Evolutionary conservation across 139 green algal genomes (phyloP).

Genomic region (Volvox africanus): DNA sequence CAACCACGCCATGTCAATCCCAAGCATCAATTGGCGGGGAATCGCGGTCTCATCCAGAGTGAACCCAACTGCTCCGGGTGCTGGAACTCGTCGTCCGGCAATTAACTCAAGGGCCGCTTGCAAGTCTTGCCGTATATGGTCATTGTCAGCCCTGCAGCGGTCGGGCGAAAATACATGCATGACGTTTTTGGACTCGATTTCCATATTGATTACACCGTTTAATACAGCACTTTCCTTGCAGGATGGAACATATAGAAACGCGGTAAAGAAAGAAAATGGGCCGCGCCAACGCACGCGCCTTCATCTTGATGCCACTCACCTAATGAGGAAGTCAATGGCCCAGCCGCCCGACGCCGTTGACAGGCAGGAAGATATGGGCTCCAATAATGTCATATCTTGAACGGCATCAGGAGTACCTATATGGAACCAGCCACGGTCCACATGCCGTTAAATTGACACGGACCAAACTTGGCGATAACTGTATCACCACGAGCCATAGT

Average conservation of each 20-base stretch:
- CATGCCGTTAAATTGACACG: not conserved
- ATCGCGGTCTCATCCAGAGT: not conserved
- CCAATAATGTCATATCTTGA: not conserved
- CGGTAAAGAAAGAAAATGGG: not conserved
- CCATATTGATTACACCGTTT: too few species aligned
- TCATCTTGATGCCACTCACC: not conserved
- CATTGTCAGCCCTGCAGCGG: not conserved
- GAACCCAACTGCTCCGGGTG: not conserved
- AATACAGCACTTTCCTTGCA: too few species aligned
- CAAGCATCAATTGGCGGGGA: not conserved
- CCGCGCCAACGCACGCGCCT: not conserved
- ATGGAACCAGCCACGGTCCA: not conserved
- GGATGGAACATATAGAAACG: too few species aligned
- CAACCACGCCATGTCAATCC: not conserved
- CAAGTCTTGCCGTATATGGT: not conserved
- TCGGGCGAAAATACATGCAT: too few species aligned
- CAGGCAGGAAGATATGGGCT: constrained; percentile 11
- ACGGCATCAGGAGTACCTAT: not conserved
- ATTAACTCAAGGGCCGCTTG: not conserved
- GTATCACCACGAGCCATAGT: too few species aligned
- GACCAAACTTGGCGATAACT: too few species aligned
- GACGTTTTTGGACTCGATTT: too few species aligned
- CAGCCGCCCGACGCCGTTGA: not conserved
- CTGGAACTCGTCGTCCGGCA: not conserved
- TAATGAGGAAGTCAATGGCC: constrained; percentile 26